Conservation (phyloP, 169 alveolate genomes). For the Plasmodium adleri region DNA sequence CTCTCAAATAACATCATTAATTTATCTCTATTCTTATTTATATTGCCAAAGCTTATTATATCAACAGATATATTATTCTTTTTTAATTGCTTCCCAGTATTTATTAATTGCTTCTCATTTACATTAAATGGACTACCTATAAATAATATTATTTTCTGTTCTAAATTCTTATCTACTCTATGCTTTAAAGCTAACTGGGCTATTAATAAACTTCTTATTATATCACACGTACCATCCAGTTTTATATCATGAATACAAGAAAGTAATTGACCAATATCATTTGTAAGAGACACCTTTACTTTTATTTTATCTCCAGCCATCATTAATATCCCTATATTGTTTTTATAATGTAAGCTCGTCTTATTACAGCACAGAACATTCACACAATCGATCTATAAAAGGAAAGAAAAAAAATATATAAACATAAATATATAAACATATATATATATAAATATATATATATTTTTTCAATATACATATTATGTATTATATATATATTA, state of each 20-base stretch:
- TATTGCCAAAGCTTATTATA: conserved; percentile 91
- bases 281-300: conserved; percentile 93
- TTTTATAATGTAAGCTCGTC: conserved; percentile 93
- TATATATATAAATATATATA: too few relatives aligned
- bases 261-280: conserved; percentile 92
- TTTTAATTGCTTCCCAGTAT: conserved; percentile 93
- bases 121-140: conserved; percentile 95
- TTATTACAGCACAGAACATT: conserved; percentile 89
- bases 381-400: conserved; percentile 88
- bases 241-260: conserved; percentile 87
- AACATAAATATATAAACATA: not conserved
- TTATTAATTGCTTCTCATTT: conserved; percentile 54
- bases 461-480: too few relatives aligned
- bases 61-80: conserved; percentile 95
- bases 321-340: conserved; percentile 95
- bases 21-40: conserved; percentile 86
- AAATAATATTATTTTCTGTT: conserved; percentile 95
- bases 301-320: conserved; percentile 96
- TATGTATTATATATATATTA: not conserved
- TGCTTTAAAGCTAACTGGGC: conserved; percentile 98
- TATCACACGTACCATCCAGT: conserved; percentile 92
- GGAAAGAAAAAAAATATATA: not conserved
- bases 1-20: conserved; percentile 87
- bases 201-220: conserved; percentile 92
- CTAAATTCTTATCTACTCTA: conserved; percentile 94